Evolutionary conservation across 1,284 basidiomycete species (phyloP), one percentile per base, ranked within the genome.

Genomic region (Papiliotrema laurentii): DNA sequence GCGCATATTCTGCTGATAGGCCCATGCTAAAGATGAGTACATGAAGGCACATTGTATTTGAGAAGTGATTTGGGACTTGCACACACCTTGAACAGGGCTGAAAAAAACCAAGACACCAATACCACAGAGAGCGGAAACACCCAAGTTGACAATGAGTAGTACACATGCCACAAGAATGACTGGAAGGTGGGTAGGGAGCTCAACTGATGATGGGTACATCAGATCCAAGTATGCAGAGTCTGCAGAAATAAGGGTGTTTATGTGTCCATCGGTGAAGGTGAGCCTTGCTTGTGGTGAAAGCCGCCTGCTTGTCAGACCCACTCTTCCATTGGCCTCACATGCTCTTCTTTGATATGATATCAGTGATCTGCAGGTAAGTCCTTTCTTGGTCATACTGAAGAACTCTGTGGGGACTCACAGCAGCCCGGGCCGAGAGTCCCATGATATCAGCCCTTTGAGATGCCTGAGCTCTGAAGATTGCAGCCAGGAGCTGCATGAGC

Each of bases 201-300:
- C 81, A 50, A 36, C 44, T 39, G 44, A 37, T n/a, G 24, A 26
- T 4, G 43, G 34, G 27, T 26, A 49, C 33, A 49, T 37, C 51
- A 49, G 55, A 16, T 50, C 56, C 47, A 84, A 80, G 21, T 75
- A 77, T 47, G 76, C 77, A 4, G 68, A 71, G 22, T 87, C 85
- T n/a, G 83, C 78, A 2, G 81, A 81, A n/a, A 86, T 83, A 76
- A 86, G 81, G 0, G 83, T 86, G 6, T 83, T 85, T 46, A 86
- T 81, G 61, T 53, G 49, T 6, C 60, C 60, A 37, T 56, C 58
- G 19, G 56, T 57, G 42, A 56, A 51, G 5, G 43, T 47, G 4
- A 50, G 14, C 4, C 57, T 39, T 5, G 61, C 42, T 45, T 55
- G 50, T n/a, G 51, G 44, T 5, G 60, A 65, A 2, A 63, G 45